phyloP scores from a whole-genome alignment of 306 rosid genomes.

The Prunus mira region DNA sequence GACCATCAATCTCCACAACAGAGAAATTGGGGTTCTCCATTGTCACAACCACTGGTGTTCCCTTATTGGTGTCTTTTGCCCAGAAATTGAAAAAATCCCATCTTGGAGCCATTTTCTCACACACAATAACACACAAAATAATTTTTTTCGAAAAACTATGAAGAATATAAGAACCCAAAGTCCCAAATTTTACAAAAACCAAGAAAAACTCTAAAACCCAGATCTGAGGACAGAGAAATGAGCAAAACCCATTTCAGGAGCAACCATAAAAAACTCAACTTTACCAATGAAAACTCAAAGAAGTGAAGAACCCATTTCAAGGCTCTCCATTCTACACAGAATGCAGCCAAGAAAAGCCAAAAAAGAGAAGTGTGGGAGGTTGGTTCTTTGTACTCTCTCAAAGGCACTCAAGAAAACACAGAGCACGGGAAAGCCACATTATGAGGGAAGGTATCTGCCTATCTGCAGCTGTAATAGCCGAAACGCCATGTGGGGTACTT shows the following conservation, averaged over 20 bases:
- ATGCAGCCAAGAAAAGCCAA: slow-evolving; percentile 40
- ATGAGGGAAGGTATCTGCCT: slow-evolving; percentile 77
- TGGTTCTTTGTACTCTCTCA: slow-evolving; percentile 28
- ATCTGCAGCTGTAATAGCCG: slow-evolving; percentile 53
- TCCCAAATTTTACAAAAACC: slow-evolving; percentile 19
- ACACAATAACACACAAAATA: slow-evolving; percentile 13
- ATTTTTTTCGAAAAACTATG: background rate
- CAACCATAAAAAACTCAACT: slow-evolving; percentile 15
- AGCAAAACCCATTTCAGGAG: slow-evolving; percentile 32
- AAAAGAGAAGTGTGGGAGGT: slow-evolving; percentile 21
- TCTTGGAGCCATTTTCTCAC: slow-evolving; percentile 65
- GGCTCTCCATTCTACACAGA: slow-evolving; percentile 25
- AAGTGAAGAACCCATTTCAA: slow-evolving; percentile 33
- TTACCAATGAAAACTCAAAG: slow-evolving; percentile 5
- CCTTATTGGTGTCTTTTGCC: slow-evolving; percentile 52
- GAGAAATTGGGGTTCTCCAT: slow-evolving; percentile 89
- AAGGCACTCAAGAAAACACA: slow-evolving; percentile 25
- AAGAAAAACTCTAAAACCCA: slow-evolving; percentile 27
- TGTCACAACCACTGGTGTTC: slow-evolving; percentile 85
- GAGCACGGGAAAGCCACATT: slow-evolving; percentile 65
- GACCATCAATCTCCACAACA: slow-evolving; percentile 75
- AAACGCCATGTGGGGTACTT: slow-evolving; percentile 50
- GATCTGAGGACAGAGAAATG: slow-evolving; percentile 51
- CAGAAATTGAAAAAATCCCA: slow-evolving; percentile 69
- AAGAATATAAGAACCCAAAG: background rate